These are phyloP conservation scores for Maudiozyma humilis DNA, from an alignment of 1,139 yeast genomes.

Conservation along the genomic window DNA sequence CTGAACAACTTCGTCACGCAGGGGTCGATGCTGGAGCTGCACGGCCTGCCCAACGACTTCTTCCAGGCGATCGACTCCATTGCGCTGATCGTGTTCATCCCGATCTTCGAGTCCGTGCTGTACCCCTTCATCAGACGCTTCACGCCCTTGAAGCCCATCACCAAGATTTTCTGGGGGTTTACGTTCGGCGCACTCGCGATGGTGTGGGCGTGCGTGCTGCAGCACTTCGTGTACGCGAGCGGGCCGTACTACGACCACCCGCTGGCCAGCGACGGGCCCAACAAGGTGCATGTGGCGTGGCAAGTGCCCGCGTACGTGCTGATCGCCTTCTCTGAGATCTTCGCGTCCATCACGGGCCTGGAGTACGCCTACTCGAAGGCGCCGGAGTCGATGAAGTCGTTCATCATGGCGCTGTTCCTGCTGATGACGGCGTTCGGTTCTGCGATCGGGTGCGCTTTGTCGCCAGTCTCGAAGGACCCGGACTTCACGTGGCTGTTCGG, in stretches of 20 bases:
- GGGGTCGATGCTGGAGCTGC: conserved; percentile 56
- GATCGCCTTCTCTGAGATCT: conserved; percentile 61
- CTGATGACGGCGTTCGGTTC: conserved; percentile 59
- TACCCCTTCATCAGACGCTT: conserved; percentile 51
- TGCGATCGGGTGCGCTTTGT: conserved; percentile 64
- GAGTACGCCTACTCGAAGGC: conserved; percentile 66
- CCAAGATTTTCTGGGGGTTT: conserved; percentile 72
- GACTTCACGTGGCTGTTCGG: conserved; percentile 60
- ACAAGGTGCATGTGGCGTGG: conserved; percentile 35
- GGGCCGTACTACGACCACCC: conserved; percentile 74
- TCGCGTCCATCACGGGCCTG: conserved; percentile 58
- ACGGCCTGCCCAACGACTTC: conserved; percentile 66
- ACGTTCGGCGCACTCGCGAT: conserved; percentile 60
- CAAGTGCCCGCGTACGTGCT: conserved; percentile 43
- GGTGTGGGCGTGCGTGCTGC: conserved; percentile 79
- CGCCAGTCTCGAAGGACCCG: conserved; percentile 59
- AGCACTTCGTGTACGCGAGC: conserved; percentile 59
- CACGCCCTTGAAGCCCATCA: conserved; percentile 60
- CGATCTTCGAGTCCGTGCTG: conserved; percentile 48
- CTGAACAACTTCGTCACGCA: conserved; percentile 56
- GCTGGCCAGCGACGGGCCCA: conserved; percentile 35
- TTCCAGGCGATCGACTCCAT: conserved; percentile 61
- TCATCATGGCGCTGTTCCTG: conserved; percentile 59
- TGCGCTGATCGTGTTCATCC: conserved; percentile 56
- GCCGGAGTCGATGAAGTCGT: conserved; percentile 58